Percentiles rank a stretch among this genome's conserved stretches.
Evolutionary conservation across 2,329 filamentous ascomycete species (phyloP).

Genomic region (Kalaharituber pfeilii): DNA sequence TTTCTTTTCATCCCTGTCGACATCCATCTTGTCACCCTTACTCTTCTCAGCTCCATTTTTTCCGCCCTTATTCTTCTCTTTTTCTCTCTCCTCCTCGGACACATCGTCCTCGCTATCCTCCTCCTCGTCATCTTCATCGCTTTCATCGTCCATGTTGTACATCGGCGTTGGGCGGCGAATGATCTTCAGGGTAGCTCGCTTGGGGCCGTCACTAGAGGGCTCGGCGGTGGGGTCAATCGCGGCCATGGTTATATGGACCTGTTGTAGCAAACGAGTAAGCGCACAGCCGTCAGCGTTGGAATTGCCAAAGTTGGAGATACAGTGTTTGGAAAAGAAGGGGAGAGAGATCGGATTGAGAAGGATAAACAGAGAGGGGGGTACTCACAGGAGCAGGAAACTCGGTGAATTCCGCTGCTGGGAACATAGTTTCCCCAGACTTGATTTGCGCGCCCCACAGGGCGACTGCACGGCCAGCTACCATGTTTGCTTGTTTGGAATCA

Average conservation of each 20-base stretch:
- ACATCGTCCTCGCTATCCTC: slow-evolving; percentile 33
- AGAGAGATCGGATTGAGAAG: no score
- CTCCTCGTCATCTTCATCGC: slow-evolving; percentile 46
- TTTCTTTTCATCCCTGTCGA: slow-evolving; percentile 51
- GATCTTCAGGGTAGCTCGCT: slow-evolving; percentile 73
- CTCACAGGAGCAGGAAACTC: slow-evolving; percentile 9
- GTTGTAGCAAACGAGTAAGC: no score
- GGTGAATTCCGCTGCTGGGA: background rate
- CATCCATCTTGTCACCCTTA: slow-evolving; percentile 62
- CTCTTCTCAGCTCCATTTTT: slow-evolving; percentile 65
- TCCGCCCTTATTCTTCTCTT: slow-evolving; percentile 69
- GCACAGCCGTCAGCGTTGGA: background rate
- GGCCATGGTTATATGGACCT: slow-evolving; percentile 98
- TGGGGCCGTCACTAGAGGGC: slow-evolving; percentile 47
- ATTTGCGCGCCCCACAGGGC: background rate
- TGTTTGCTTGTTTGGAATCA: no score
- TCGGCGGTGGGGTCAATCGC: slow-evolving; percentile 79
- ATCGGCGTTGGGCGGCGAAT: slow-evolving; percentile 53
- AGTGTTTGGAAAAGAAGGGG: no score
- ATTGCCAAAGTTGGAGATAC: background rate
- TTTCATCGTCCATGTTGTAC: slow-evolving; percentile 44
- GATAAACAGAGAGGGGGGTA: slow-evolving; percentile 5
- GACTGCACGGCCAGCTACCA: background rate
- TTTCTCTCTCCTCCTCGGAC: slow-evolving; percentile 33
- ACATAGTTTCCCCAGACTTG: background rate